Evolutionary conservation across 805 yeast species (phyloP).

Genomic region (Peterozyma toletana): DNA sequence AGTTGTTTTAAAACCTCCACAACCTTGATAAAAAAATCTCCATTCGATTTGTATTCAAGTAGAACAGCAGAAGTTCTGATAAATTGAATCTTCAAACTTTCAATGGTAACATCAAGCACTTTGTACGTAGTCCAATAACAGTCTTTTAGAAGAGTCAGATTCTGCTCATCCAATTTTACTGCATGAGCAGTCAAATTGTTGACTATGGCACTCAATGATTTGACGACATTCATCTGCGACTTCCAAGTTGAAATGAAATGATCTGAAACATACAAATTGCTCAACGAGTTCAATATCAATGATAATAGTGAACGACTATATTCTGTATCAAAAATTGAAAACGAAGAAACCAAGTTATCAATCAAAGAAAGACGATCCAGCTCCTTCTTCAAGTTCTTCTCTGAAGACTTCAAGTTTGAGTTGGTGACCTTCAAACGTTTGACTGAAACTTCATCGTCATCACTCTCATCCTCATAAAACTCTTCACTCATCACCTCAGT

Average conservation of each 20-base stretch:
- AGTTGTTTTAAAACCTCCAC: slow-evolving; percentile 23
- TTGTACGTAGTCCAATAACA: background rate
- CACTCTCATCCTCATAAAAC: slow-evolving; percentile 30
- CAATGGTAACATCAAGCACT: slow-evolving; percentile 22
- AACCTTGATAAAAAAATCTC: slow-evolving; percentile 39
- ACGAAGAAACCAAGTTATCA: slow-evolving; percentile 27
- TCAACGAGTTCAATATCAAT: slow-evolving; percentile 22
- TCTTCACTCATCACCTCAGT: slow-evolving; percentile 28
- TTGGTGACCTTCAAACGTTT: slow-evolving; percentile 10
- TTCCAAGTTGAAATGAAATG: slow-evolving; percentile 48
- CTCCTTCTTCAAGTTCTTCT: slow-evolving; percentile 38
- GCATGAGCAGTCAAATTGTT: slow-evolving; percentile 1
- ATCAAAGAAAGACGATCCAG: slow-evolving; percentile 34
- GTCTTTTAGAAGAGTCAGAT: background rate
- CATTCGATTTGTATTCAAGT: background rate
- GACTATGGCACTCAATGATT: slow-evolving; percentile 24
- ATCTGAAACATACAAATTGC: slow-evolving; percentile 19
- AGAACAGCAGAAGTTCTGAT: slow-evolving; percentile 17
- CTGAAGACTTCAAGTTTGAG: slow-evolving; percentile 24
- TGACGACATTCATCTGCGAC: slow-evolving; percentile 40
- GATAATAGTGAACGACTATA: slow-evolving; percentile 15
- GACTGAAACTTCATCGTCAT: slow-evolving; percentile 19
- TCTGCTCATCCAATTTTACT: background rate
- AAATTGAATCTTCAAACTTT: slow-evolving; percentile 51
- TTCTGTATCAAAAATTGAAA: slow-evolving; percentile 16